Evolutionary conservation across 495 filamentous ascomycete genomes (phyloP), one percentile per base, ranked within the genome.

Genomic region (Lepidopterella palustris): DNA sequence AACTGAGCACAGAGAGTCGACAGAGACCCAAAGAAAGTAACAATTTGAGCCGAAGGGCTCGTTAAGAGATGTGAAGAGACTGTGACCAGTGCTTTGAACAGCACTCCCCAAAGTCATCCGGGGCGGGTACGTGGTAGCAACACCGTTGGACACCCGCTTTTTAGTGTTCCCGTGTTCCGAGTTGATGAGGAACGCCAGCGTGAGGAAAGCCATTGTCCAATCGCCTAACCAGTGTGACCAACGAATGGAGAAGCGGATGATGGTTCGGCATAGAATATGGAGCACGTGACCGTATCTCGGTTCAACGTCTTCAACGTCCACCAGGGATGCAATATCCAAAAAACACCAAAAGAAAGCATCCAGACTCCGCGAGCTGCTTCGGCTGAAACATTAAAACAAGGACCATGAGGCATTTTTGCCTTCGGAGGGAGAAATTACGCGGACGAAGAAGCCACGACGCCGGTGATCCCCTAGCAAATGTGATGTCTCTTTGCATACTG

Each of bases 391-490:
- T 48, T n/a, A 21, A 5, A 56, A 55, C 66, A 65, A 60, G 61
- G 62, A 54, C 25, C 24, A 28, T 66, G 66, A 66, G 66, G 60
- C 45, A 66, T 66, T 69, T 68, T 61, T 55, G 45, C 45, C 45
- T 26, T 53, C 20, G 35, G 13, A 52, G 32, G 59, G 60, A 58
- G 66, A 55, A 52, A 64, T 58, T 68, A 68, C 59, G 66, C 63
- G 66, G 58, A 59, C 60, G 5, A 61, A 28, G 62, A 63, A 59
- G 66, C 66, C 66, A 69, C 61, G 58, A 67, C 47, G 61, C 18
- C 58, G 61, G 61, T 57, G 62, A 63, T 61, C 58, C n/a, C 63
- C 59, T 62, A 67, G 67, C 58, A 52, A 24, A 62, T 69, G 66
- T 69, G 67, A 67, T 61, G 62, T 62, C 53, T 60, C 39, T 57